Base-by-base conservation (phyloP, 75 land plant species). In the Sequoia sempervirens region DNA sequence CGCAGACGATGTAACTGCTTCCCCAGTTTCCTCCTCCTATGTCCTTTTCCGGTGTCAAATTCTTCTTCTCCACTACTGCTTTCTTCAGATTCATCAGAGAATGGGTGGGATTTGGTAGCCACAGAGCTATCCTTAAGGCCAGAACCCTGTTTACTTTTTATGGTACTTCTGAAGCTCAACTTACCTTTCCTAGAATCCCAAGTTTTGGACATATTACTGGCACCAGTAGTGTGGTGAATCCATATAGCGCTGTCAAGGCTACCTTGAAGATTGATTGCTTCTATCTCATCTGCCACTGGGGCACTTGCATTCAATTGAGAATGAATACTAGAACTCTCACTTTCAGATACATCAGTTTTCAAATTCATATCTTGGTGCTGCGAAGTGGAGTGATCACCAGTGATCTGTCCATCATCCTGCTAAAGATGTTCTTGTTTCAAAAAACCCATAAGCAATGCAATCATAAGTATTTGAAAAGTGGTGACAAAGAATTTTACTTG, bases 131-230 rank as follows among this genome's bases (percentile, higher is more conserved):
- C 74, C 61, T 28, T 20, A n/a, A 80, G 72, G 53, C 75, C 73
- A 81, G 81, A 82, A 68, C 36, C 70, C 74, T 86, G 89, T 17
- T 82, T 10, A 28, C 5, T 38, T 32, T 89, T 69, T 26, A 85
- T 23, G 30, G 80, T 84, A 43, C 88, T 87, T 69, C 68, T 45
- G 26, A 41, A 75, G 26, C 91, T 83, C 41, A 45, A 80, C 80
- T 83, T 88, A 58, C 90, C 91, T 82, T 91, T 93, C 73, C 92
- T 84, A 45, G 85, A 86, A 75, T 89, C 90, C 92, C 91, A 91
- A 45, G 87, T 85, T 72, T 81, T 84, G 28, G 90, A 32, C 43
- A 79, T 86, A 54, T 82, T 87, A 85, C 79, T 85, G 28, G 91
- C 86, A 85, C 81, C 85, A 36, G 90, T 91, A 34, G 93, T 89